phyloP scores from a whole-genome alignment of 208 protist species.

The Leishmania mexicana region DNA sequence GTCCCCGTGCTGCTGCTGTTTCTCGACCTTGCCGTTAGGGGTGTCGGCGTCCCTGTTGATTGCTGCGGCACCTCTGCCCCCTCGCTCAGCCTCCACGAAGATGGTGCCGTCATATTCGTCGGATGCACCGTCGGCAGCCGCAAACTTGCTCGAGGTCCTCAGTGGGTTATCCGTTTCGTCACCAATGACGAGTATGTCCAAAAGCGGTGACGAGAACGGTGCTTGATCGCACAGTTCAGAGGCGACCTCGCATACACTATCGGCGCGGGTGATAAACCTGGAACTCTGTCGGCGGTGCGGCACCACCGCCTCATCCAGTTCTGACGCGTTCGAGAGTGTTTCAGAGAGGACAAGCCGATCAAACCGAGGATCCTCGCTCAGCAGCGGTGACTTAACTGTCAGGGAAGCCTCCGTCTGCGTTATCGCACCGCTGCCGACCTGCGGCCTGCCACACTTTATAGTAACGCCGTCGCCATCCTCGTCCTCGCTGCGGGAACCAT shows the following conservation, averaged over 20 bases:
- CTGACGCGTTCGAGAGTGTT: conserved; percentile 1
- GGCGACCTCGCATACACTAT: neutral
- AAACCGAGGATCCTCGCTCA: conserved; percentile 17
- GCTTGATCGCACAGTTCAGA: too few relatives aligned
- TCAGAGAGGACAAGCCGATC: conserved; percentile 17
- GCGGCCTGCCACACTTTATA: conserved; percentile 2
- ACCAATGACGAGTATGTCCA: too few relatives aligned
- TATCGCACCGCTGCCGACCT: conserved; percentile 13
- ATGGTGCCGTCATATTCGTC: neutral
- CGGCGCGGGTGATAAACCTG: neutral
- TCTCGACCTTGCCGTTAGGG: too few relatives aligned
- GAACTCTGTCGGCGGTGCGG: conserved; percentile 3
- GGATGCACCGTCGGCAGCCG: neutral
- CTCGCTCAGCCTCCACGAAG: neutral
- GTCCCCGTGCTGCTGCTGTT: neutral
- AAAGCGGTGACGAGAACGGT: neutral
- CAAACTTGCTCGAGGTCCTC: too few relatives aligned
- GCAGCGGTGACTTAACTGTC: conserved; percentile 5
- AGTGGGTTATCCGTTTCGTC: neutral
- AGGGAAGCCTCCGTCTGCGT: conserved; percentile 10
- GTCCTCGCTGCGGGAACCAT: neutral
- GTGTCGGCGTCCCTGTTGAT: too few relatives aligned
- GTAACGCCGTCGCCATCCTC: conserved; percentile 1
- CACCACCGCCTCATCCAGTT: neutral
- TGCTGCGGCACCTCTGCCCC: neutral